These are phyloP conservation scores for Ogataea polymorpha DNA, from an alignment of 805 yeast species.

Conservation along the genomic window DNA sequence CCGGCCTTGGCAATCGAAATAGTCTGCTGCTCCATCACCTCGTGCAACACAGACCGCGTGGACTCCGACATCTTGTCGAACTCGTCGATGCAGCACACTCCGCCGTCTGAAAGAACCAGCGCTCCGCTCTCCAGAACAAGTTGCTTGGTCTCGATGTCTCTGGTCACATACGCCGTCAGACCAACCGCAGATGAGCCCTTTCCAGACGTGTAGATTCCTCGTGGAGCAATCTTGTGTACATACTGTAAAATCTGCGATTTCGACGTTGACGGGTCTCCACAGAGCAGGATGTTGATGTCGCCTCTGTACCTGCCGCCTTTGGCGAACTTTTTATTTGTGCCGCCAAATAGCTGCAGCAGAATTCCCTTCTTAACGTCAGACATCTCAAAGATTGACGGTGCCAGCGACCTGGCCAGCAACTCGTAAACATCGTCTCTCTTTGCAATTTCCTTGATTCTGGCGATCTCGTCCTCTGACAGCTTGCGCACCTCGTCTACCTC, in stretches of 20 bases:
- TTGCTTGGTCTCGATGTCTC: conserved; percentile 92
- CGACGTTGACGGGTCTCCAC: conserved; percentile 98
- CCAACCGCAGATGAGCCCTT: conserved; percentile 99
- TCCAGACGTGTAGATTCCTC: conserved; percentile 98
- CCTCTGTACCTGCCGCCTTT: conserved; percentile 97
- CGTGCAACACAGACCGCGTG: conserved; percentile 92
- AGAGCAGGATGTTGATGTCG: conserved; percentile 82
- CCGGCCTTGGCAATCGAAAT: conserved; percentile 98
- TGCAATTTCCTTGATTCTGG: conserved; percentile 57
- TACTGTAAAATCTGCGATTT: conserved; percentile 93
- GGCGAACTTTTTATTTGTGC: conserved; percentile 80
- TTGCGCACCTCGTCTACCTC: conserved; percentile 77
- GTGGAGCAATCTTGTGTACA: conserved; percentile 95
- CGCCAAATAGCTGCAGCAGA: conserved; percentile 89
- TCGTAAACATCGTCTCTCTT: conserved; percentile 80
- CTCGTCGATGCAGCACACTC: conserved; percentile 98
- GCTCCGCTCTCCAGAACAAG: conserved; percentile 96
- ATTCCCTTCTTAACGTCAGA: conserved; percentile 97
- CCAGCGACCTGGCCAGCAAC: conserved; percentile 80
- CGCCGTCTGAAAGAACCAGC: conserved; percentile 92
- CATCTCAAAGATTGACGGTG: conserved; percentile 95
- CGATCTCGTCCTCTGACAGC: conserved; percentile 67
- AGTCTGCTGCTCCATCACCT: conserved; percentile 99
- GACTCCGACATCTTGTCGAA: conserved; percentile 96
- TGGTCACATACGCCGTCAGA: conserved; percentile 92